A percentile compares a stretch with the other conserved stretches of the same genome.
These are phyloP conservation scores for Fusarium hostae DNA, from an alignment of 2,329 filamentous ascomycete species.

Conservation along the genomic window DNA sequence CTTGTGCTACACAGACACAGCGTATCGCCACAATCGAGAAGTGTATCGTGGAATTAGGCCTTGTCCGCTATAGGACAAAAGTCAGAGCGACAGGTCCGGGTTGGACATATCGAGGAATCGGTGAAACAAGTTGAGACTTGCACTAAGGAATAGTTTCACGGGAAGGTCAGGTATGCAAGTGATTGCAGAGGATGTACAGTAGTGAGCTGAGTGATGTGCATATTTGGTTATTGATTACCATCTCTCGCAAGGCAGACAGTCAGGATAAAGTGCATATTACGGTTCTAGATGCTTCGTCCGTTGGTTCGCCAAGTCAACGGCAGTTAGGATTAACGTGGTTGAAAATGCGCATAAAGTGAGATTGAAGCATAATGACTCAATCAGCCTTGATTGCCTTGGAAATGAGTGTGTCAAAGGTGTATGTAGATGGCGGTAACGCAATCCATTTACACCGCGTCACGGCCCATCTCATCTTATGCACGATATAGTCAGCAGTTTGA, in stretches of 20 bases:
- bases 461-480: constrained; percentile 11
- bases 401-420: constrained; percentile 1
- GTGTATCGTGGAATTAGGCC: background rate
- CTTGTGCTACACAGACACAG: constrained; percentile 16
- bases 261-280: background rate
- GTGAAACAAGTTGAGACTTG: constrained; percentile 7
- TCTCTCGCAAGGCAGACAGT: background rate
- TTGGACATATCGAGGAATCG: constrained; percentile 21
- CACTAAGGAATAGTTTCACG: constrained; percentile 1
- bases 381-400: background rate
- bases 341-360: background rate
- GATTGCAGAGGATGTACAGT: constrained; percentile 1
- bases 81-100: constrained; percentile 18
- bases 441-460: background rate
- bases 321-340: background rate
- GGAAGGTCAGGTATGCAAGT: constrained; percentile 17
- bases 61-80: background rate
- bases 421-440: constrained; percentile 13
- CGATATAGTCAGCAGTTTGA: constrained; percentile 21
- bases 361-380: background rate
- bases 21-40: constrained; percentile 26
- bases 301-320: background rate
- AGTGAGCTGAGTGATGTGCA: constrained; percentile 3
- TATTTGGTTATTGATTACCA: background rate
- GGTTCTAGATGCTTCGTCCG: background rate